Base-by-base conservation (phyloP, 2,329 filamentous ascomycete species). In the Tolypocladium ophioglossoides region DNA sequence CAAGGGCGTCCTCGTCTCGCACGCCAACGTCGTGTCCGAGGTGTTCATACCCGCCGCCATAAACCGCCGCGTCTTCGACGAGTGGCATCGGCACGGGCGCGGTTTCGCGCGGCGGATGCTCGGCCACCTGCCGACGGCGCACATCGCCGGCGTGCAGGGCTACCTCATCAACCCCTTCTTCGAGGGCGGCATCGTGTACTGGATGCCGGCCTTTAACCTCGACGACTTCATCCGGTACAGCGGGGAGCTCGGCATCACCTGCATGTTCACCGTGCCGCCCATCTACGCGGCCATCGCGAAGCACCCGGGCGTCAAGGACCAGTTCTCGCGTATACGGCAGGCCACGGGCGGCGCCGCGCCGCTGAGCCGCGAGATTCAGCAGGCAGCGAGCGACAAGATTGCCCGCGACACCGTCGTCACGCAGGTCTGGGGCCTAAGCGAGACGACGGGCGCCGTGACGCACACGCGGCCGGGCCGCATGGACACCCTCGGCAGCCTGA, bases 191-290 rank as follows among this genome's bases (percentile, higher is more conserved):
- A 66, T 70, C 1, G 72, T 79, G 3, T 85, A 80, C 70, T 85
- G 82, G 82, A 85, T 86, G 82, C 70, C 74, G 4, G 73, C 71
- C 41, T 86, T 85, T 63, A 74, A 81, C 56, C 80, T 82, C 55
- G 63, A 65, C 2, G 68, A 75, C 39, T 84, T 86, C 62, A 71
- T 84, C 52, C 66, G 70, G 40, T 76, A 82, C 64, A 73, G 71
- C 59, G 72, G 72, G 44, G 70, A 72, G 50, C 76, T 79, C 61
- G 65, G 66, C 12, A 73, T 83, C 57, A 83, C 78, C 0, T 69
- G 65, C 51, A 77, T 84, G 63, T 80, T 82, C 63, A 79, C 75
- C 6, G 82, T 85, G 1, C 83, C 83, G 10, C 80, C 82, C 1
- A 80, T 86, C 53, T 83, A 74, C 60, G 72, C 84, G 16, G 72